Evolutionary conservation across 768 basidiomycete genomes (phyloP).

Genomic region (Neoboletus subvelutipes): DNA sequence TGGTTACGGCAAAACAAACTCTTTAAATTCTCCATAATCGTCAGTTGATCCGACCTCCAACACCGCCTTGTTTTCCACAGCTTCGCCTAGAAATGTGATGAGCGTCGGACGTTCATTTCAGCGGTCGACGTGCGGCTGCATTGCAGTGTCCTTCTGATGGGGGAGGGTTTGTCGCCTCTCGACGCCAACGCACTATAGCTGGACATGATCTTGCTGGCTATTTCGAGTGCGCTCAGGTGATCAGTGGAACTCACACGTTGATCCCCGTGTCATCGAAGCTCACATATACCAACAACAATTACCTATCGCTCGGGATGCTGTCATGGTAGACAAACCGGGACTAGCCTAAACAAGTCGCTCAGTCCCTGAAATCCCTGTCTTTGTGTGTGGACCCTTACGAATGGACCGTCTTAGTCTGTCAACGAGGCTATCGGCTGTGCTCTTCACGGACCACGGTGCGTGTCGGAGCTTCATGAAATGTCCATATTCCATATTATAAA

Average conservation of each 20-base stretch:
- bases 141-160: slow-evolving; percentile 7
- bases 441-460: slow-evolving; percentile 7
- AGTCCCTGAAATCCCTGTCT: slow-evolving; percentile 26
- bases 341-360: slow-evolving; percentile 14
- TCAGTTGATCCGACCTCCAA: slow-evolving; percentile 7
- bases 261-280: slow-evolving; percentile 27
- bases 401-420: slow-evolving; percentile 5
- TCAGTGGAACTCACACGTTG: slow-evolving; percentile 19
- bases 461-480: slow-evolving; percentile 19
- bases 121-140: slow-evolving; percentile 1
- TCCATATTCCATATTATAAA: slow-evolving; percentile 12
- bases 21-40: slow-evolving; percentile 1
- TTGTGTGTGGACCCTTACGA: slow-evolving; percentile 17
- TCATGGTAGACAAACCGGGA: slow-evolving; percentile 20
- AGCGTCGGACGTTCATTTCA: slow-evolving; percentile 7
- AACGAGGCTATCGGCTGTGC: slow-evolving; percentile 31
- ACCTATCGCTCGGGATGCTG: slow-evolving; percentile 30
- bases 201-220: slow-evolving; percentile 9
- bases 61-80: slow-evolving; percentile 16
- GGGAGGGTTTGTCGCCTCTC: slow-evolving; percentile 6
- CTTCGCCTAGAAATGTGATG: slow-evolving; percentile 2
- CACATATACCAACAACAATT: slow-evolving; percentile 13
- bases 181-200: slow-evolving; percentile 11
- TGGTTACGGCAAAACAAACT: slow-evolving; percentile 1
- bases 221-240: slow-evolving; percentile 21